These are phyloP conservation scores for Kregervanrija delftensis DNA, from an alignment of 805 yeast genomes.

Conservation along the genomic window DNA sequence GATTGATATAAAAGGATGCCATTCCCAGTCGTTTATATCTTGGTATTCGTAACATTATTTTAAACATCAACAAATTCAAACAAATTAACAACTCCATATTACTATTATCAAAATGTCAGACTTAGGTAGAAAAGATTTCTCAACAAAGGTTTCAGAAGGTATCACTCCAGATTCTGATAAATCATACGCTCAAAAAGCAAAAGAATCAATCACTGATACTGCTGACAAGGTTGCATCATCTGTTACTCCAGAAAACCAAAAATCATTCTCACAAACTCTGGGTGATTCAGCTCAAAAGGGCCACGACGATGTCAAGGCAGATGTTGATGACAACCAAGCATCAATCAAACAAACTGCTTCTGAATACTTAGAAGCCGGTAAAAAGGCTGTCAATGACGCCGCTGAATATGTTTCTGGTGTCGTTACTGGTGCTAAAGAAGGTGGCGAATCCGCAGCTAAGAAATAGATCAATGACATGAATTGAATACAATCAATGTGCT, in stretches of 20 bases:
- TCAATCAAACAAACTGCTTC: constrained; percentile 38
- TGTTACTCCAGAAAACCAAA: constrained; percentile 57
- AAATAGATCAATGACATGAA: constrained; percentile 8
- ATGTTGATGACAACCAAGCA: constrained; percentile 9
- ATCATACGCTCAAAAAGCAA: constrained; percentile 55
- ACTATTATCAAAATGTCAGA: constrained; percentile 19
- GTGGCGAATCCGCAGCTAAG: constrained; percentile 20
- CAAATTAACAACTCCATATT: constrained; percentile 1
- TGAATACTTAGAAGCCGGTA: constrained; percentile 40
- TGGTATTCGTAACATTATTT: too few relatives aligned
- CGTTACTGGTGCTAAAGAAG: constrained; percentile 47
- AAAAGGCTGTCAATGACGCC: constrained; percentile 40
- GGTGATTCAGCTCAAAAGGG: constrained; percentile 38
- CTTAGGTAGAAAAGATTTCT: constrained; percentile 62
- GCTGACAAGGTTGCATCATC: constrained; percentile 58
- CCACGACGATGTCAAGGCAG: constrained; percentile 36
- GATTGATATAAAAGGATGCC: too few relatives aligned
- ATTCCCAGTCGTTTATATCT: too few relatives aligned
- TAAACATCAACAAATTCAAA: neutral
- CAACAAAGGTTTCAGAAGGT: constrained; percentile 62
- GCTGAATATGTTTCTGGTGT: constrained; percentile 55
- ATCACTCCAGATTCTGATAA: constrained; percentile 72
- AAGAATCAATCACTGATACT: constrained; percentile 62
- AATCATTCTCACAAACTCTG: constrained; percentile 61
- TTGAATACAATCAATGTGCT: neutral